Conservation (phyloP, 495 filamentous ascomycete genomes). For the Trichocladium antarcticum region DNA sequence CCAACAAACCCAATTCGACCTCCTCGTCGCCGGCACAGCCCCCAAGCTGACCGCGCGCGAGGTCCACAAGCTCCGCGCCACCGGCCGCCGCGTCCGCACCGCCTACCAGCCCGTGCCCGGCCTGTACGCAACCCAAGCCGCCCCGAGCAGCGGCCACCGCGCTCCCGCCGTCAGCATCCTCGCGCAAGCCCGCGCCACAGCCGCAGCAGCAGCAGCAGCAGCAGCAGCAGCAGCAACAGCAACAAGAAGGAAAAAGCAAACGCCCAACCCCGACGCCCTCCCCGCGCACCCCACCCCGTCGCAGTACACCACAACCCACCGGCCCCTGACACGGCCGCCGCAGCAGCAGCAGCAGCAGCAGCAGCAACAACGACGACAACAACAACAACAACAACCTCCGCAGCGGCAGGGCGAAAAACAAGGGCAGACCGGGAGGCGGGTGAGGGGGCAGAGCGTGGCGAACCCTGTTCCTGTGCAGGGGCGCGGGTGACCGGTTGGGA, state of each 20-base stretch:
- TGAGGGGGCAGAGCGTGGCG: no score
- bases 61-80: not conserved
- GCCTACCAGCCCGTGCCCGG: not conserved
- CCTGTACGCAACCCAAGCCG: conserved; percentile 2
- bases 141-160: not conserved
- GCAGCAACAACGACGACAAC: not conserved
- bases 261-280: not conserved
- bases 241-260: not conserved
- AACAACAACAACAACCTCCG: conserved; percentile 1
- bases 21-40: conserved; percentile 6
- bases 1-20: conserved; percentile 2
- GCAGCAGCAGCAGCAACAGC: not conserved
- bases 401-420: no score
- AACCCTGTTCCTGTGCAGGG: no score
- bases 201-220: not conserved
- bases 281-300: conserved; percentile 1
- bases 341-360: not conserved
- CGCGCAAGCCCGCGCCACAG: not conserved
- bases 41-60: conserved; percentile 2
- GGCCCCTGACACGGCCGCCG: not conserved
- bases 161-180: not conserved
- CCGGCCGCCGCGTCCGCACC: no score
- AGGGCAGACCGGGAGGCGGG: no score
- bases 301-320: not conserved
- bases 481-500: no score